Conservation (phyloP, 1,139 yeast species). For the Kurtzmaniella quercitrusa region DNA sequence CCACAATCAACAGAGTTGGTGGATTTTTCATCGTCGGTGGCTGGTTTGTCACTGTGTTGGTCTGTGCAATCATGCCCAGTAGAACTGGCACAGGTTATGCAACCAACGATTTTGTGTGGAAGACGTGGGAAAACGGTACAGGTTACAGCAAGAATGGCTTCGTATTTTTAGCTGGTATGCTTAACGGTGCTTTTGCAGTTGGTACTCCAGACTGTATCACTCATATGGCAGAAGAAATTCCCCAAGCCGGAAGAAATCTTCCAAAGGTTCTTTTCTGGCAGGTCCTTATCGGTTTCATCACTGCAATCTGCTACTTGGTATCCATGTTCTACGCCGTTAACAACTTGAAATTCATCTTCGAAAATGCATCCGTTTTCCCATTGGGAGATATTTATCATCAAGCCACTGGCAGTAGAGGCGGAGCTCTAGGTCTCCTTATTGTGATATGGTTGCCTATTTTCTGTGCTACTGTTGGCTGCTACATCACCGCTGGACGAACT, state of each 20-base stretch:
- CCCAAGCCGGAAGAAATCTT: conserved; percentile 10
- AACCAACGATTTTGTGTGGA: conserved; percentile 2
- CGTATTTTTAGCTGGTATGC: conserved; percentile 2
- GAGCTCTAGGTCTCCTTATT: conserved; percentile 6
- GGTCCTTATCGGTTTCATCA: conserved; percentile 12
- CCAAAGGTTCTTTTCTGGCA: conserved; percentile 13
- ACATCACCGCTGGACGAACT: conserved; percentile 11
- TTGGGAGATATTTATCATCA: conserved; percentile 12
- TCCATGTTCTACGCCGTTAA: conserved; percentile 12
- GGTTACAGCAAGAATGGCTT: conserved; percentile 2
- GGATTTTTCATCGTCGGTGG: conserved; percentile 1
- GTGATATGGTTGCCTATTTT: conserved; percentile 9
- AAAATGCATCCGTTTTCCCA: conserved; percentile 9
- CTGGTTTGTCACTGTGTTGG: conserved; percentile 2
- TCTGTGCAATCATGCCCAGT: conserved; percentile 3
- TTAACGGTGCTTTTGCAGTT: conserved; percentile 4
- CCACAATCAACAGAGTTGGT: not conserved
- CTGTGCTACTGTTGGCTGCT: conserved; percentile 10
- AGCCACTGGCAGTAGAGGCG: conserved; percentile 9
- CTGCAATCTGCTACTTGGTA: conserved; percentile 11
- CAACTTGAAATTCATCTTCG: conserved; percentile 10
- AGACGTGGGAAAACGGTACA: conserved; percentile 2
- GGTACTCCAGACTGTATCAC: conserved; percentile 10
- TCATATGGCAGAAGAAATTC: conserved; percentile 13
- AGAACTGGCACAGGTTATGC: conserved; percentile 1